A percentile compares a stretch with the other conserved stretches of the same genome.
Evolutionary conservation across 1,139 yeast species (phyloP).

Genomic region (Geotrichum candidum): DNA sequence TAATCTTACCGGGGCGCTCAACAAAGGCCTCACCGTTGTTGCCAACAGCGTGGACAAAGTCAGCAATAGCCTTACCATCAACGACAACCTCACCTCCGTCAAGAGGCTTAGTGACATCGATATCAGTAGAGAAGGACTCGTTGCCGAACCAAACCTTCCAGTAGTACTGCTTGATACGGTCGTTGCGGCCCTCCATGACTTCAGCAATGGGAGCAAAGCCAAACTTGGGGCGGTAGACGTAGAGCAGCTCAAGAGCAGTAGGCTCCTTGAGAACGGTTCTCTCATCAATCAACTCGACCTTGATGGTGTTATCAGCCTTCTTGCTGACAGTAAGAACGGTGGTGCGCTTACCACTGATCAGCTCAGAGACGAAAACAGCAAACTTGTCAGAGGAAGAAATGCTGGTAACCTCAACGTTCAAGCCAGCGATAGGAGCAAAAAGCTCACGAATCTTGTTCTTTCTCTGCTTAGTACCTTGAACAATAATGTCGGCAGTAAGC

Average conservation of each 20-base stretch:
- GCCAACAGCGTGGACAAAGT: constrained; percentile 95
- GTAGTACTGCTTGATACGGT: constrained; percentile 89
- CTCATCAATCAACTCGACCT: constrained; percentile 74
- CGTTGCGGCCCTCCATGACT: constrained; percentile 83
- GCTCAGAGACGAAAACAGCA: constrained; percentile 59
- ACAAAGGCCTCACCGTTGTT: constrained; percentile 96
- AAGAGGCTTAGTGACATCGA: constrained; percentile 58
- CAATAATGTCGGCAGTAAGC: constrained; percentile 69
- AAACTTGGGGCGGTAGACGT: constrained; percentile 71
- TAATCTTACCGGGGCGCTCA: constrained; percentile 73
- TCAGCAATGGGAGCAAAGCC: constrained; percentile 95
- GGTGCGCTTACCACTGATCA: constrained; percentile 62
- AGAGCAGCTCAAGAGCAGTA: constrained; percentile 69
- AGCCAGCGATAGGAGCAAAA: constrained; percentile 64
- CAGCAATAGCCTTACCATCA: constrained; percentile 73
- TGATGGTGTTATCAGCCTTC: constrained; percentile 46
- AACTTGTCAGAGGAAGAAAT: constrained; percentile 50
- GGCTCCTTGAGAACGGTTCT: constrained; percentile 77
- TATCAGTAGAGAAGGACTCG: constrained; percentile 47
- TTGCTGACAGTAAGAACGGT: constrained; percentile 61
- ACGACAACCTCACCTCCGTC: constrained; percentile 66
- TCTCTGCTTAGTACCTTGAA: constrained; percentile 77
- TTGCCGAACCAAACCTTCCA: constrained; percentile 95
- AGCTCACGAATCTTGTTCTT: constrained; percentile 74
- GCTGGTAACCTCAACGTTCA: constrained; percentile 58